A percentile compares a stretch with the other conserved stretches of the same genome.
Evolutionary conservation across 495 filamentous ascomycete genomes (phyloP).

Genomic region (Tetracladium setigerum): DNA sequence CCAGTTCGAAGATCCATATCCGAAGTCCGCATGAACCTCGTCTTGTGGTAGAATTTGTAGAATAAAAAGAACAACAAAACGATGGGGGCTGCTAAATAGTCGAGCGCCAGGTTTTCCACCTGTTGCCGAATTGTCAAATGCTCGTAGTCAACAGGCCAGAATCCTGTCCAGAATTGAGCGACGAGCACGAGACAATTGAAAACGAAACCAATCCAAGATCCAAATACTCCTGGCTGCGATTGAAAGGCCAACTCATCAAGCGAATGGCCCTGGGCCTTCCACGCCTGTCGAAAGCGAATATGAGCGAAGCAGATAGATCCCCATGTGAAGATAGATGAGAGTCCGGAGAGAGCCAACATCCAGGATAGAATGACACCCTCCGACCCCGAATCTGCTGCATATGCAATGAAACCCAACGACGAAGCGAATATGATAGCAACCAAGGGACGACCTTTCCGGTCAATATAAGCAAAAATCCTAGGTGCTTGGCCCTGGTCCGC

Average conservation of each 20-base stretch:
- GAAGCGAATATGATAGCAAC: conserved; percentile 64
- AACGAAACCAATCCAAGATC: conserved; percentile 75
- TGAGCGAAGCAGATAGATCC: conserved; percentile 80
- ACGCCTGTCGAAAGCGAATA: conserved; percentile 82
- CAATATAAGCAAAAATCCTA: conserved; percentile 68
- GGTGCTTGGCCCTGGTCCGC: conserved; percentile 84
- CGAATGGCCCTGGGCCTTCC: conserved; percentile 59
- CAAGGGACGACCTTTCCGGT: conserved; percentile 75
- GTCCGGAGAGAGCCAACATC: conserved; percentile 84
- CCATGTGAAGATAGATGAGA: conserved; percentile 92
- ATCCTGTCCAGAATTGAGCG: conserved; percentile 90
- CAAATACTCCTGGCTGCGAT: conserved; percentile 71
- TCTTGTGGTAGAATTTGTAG: conserved; percentile 70
- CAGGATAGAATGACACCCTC: conserved; percentile 66
- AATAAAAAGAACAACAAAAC: conserved; percentile 64
- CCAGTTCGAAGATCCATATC: conserved; percentile 87
- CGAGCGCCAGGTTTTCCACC: conserved; percentile 62
- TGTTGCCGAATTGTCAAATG: conserved; percentile 32
- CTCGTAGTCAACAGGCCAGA: conserved; percentile 62
- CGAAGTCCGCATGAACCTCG: conserved; percentile 50
- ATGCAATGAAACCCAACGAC: conserved; percentile 66
- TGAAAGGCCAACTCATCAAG: conserved; percentile 72
- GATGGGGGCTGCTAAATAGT: conserved; percentile 75
- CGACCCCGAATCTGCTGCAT: conserved; percentile 60
- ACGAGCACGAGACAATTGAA: conserved; percentile 79